Evolutionary conservation across 2,329 filamentous ascomycete species (phyloP).

Genomic region (Cryphonectria naterciae): DNA sequence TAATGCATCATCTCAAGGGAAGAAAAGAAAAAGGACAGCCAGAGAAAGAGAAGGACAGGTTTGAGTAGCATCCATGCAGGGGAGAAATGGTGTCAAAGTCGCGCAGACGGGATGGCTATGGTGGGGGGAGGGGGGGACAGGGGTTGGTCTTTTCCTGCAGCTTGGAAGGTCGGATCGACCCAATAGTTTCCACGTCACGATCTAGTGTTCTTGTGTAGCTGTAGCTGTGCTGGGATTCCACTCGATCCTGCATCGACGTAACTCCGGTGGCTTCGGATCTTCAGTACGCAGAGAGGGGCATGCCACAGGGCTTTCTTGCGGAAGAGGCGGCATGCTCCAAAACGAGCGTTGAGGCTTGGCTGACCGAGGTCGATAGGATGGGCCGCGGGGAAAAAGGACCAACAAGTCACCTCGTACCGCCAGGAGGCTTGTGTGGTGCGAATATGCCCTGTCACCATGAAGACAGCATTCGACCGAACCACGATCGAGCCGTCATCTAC

Average conservation of each 20-base stretch:
- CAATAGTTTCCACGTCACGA: conserved; percentile 5
- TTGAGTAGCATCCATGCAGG: background rate
- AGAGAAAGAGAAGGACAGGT: background rate
- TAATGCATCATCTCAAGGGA: background rate
- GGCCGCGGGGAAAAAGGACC: background rate
- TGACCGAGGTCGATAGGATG: conserved; percentile 7
- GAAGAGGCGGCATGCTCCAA: background rate
- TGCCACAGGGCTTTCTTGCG: background rate
- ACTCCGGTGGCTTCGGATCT: conserved; percentile 2
- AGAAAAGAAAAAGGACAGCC: background rate
- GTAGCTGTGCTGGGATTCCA: background rate
- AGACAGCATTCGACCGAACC: background rate
- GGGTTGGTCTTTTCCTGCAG: background rate
- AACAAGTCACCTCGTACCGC: conserved; percentile 2
- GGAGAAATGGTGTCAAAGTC: background rate
- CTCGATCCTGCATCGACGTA: conserved; percentile 8
- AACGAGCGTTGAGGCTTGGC: conserved; percentile 7
- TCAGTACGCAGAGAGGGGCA: background rate
- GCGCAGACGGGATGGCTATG: background rate
- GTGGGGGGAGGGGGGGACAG: background rate
- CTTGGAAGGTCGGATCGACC: background rate
- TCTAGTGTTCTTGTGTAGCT: background rate
- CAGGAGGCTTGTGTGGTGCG: background rate
- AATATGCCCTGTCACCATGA: background rate
- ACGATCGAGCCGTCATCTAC: conserved; percentile 4